Conservation (phyloP, 208 protist genomes). For the Kentomonas sorsogonicus region DNA sequence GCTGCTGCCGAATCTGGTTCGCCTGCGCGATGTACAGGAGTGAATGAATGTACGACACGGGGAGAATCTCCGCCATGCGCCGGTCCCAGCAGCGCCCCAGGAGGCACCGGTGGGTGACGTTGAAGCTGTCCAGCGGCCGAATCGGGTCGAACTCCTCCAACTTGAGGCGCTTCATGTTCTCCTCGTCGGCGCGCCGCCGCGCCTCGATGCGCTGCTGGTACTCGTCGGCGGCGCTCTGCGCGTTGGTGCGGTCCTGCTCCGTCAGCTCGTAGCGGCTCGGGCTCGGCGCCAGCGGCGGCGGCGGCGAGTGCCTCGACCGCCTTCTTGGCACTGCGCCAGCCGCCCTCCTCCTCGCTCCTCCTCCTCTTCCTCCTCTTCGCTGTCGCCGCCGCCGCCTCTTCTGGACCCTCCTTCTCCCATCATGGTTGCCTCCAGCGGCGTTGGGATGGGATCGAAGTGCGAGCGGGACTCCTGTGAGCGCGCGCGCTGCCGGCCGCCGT, state of each 20-base stretch:
- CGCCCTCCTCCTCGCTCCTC: background rate
- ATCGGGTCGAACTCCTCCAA: conserved; percentile 57
- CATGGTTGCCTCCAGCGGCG: background rate
- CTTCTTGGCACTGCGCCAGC: background rate
- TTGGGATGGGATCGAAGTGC: background rate
- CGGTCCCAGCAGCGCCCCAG: conserved; percentile 77
- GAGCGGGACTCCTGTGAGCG: too few species aligned
- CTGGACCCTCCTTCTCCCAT: background rate
- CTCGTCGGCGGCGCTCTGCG: conserved; percentile 40
- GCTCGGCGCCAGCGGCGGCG: background rate
- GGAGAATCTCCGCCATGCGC: conserved; percentile 35
- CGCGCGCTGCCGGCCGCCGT: background rate
- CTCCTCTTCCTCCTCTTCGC: background rate
- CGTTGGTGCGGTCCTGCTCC: conserved; percentile 32
- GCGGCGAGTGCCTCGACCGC: background rate
- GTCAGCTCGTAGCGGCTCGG: background rate
- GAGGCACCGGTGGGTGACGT: conserved; percentile 53
- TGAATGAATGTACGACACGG: conserved; percentile 27
- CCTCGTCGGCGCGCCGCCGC: conserved; percentile 27
- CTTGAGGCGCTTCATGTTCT: conserved; percentile 11
- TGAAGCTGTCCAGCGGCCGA: conserved; percentile 56
- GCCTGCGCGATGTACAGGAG: background rate
- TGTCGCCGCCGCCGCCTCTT: background rate
- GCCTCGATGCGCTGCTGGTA: conserved; percentile 43
- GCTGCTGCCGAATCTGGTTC: background rate